A percentile compares a stretch with the other conserved stretches of the same genome.
These are phyloP conservation scores for Athelia sp. DNA, from an alignment of 1,284 basidiomycete species.

Conservation along the genomic window DNA sequence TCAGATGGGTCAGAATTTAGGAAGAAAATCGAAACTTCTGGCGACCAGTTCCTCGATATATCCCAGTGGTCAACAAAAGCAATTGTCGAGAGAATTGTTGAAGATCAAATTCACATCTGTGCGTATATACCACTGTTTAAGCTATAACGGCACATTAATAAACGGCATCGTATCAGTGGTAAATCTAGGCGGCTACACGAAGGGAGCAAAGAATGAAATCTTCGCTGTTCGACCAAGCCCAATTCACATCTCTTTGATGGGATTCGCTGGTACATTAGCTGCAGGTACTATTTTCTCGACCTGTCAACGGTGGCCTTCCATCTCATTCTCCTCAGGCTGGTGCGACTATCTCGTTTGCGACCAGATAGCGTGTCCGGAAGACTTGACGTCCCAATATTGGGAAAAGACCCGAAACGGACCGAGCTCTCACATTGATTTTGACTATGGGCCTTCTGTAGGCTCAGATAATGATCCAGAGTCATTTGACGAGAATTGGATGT, in stretches of 20 bases:
- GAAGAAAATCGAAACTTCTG: constrained; percentile 43
- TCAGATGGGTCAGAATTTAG: constrained; percentile 51
- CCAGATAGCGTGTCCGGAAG: constrained; percentile 44
- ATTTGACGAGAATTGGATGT: constrained; percentile 43
- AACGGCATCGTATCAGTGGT: constrained; percentile 30
- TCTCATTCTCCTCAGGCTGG: constrained; percentile 33
- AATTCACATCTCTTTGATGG: constrained; percentile 56
- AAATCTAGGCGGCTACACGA: constrained; percentile 63
- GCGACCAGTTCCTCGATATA: constrained; percentile 47
- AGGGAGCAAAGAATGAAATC: constrained; percentile 58
- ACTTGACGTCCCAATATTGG: constrained; percentile 26
- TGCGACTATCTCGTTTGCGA: constrained; percentile 61
- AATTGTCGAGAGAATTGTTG: constrained; percentile 38
- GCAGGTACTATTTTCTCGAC: constrained; percentile 28
- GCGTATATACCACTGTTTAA: constrained; percentile 10
- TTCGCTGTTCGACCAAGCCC: constrained; percentile 57
- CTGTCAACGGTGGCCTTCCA: not conserved
- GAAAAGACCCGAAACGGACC: constrained; percentile 4
- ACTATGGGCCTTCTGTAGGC: constrained; percentile 13
- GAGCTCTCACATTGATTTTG: constrained; percentile 21
- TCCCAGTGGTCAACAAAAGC: constrained; percentile 40
- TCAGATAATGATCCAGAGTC: constrained; percentile 51
- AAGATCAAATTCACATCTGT: constrained; percentile 53
- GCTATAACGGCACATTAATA: not conserved
- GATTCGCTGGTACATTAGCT: constrained; percentile 52